Evolutionary conservation across 169 alveolate genomes (phyloP).

Genomic region (Babesia microti): DNA sequence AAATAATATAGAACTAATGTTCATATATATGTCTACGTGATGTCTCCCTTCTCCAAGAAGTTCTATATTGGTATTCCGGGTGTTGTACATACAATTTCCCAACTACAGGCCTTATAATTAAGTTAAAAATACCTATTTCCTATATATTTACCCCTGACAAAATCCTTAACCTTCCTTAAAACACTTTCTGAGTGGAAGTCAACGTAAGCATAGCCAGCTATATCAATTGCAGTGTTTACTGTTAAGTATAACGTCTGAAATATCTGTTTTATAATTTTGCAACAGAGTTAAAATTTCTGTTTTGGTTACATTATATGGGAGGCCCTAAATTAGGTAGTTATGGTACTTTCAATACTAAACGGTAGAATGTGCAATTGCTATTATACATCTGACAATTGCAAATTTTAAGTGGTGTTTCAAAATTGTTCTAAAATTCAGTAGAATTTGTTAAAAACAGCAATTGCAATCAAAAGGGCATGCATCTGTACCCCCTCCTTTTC

Average conservation of each 20-base stretch:
- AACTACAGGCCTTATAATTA: too few relatives aligned
- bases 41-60: too few relatives aligned
- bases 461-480: slow-evolving; percentile 60
- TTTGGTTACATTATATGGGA: slow-evolving; percentile 29
- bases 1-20: too few relatives aligned
- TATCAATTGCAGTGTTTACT: too few relatives aligned
- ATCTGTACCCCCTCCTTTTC: slow-evolving; percentile 61
- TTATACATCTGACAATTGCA: not conserved
- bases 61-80: too few relatives aligned
- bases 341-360: not conserved
- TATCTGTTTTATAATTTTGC: too few relatives aligned
- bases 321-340: slow-evolving; percentile 27
- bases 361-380: not conserved
- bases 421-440: not conserved
- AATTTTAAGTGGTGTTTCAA: not conserved
- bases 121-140: too few relatives aligned
- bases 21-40: too few relatives aligned
- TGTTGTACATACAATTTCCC: too few relatives aligned
- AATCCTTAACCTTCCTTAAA: too few relatives aligned
- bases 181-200: slow-evolving; percentile 25
- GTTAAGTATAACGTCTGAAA: too few relatives aligned
- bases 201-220: slow-evolving; percentile 40
- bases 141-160: too few relatives aligned
- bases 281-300: slow-evolving; percentile 11
- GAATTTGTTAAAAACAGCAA: slow-evolving; percentile 47